These are phyloP conservation scores for Tremellales sp. DNA, from an alignment of 1,284 basidiomycete species.

Conservation along the genomic window DNA sequence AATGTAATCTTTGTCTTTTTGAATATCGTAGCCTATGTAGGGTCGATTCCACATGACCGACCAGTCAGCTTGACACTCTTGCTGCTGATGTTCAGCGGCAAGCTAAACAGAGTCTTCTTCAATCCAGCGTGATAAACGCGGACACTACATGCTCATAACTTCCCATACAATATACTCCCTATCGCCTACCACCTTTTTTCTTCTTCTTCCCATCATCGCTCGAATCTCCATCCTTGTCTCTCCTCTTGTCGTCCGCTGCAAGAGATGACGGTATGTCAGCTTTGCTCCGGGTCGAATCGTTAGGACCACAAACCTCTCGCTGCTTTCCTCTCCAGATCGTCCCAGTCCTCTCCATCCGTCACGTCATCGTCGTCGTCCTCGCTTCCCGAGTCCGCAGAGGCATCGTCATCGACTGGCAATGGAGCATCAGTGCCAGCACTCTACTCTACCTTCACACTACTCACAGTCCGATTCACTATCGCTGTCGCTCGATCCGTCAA, in stretches of 20 bases:
- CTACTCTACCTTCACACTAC: slow-evolving; percentile 51
- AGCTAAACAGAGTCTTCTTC: no score
- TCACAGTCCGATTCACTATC: slow-evolving; percentile 55
- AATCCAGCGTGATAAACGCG: no score
- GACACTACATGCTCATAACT: no score
- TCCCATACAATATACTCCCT: slow-evolving; percentile 2
- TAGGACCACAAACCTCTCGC: slow-evolving; percentile 62
- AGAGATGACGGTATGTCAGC: not conserved
- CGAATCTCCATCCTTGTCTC: slow-evolving; percentile 27
- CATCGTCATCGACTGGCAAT: slow-evolving; percentile 61
- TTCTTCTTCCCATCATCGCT: slow-evolving; percentile 38
- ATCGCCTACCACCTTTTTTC: slow-evolving; percentile 26
- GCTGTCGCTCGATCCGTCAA: slow-evolving; percentile 24
- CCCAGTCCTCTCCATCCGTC: slow-evolving; percentile 79
- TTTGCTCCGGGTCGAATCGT: not conserved
- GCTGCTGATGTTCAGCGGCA: no score
- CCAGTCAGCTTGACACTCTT: no score
- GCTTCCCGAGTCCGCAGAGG: slow-evolving; percentile 58
- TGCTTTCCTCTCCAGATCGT: slow-evolving; percentile 86
- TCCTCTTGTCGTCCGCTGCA: slow-evolving; percentile 37
- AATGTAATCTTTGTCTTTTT: no score
- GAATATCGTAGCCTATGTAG: no score
- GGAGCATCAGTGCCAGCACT: slow-evolving; percentile 54
- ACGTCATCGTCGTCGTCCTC: slow-evolving; percentile 38
- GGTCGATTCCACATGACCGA: no score